Conservation (phyloP, 768 basidiomycete species). For the Chlorophyllum brunneum region DNA sequence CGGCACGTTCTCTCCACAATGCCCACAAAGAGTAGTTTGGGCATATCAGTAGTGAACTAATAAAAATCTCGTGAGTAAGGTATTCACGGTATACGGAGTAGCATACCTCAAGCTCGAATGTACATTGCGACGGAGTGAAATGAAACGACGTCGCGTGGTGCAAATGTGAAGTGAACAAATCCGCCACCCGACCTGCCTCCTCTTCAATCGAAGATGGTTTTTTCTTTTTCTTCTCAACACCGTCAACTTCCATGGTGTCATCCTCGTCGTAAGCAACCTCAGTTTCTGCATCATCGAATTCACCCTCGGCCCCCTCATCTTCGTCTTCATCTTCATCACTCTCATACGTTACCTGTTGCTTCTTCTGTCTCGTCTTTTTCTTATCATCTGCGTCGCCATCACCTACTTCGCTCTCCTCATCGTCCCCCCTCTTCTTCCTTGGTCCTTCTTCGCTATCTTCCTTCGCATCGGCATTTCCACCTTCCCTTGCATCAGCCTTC, state of each 20-base stretch:
- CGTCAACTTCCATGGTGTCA: constrained; percentile 29
- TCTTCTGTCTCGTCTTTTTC: constrained; percentile 67
- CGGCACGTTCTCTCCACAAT: constrained; percentile 87
- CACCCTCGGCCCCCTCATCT: constrained; percentile 40
- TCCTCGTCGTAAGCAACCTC: constrained; percentile 62
- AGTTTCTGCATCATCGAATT: constrained; percentile 53
- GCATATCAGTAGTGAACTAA: constrained; percentile 86
- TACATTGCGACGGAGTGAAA: constrained; percentile 64
- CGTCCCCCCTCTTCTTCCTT: constrained; percentile 41
- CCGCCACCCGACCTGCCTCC: constrained; percentile 39
- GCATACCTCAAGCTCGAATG: constrained; percentile 81
- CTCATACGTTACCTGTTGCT: constrained; percentile 76
- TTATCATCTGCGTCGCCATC: constrained; percentile 81
- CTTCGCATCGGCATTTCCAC: constrained; percentile 52
- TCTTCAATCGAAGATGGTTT: constrained; percentile 33
- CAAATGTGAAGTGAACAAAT: constrained; percentile 54
- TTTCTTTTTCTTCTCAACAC: constrained; percentile 18
- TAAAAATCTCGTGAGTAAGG: constrained; percentile 9
- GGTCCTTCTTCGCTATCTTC: constrained; percentile 41
- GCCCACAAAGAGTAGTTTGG: constrained; percentile 91
- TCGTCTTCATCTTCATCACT: constrained; percentile 61
- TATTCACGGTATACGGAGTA: neutral
- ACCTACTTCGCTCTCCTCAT: constrained; percentile 71
- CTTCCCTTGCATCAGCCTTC: constrained; percentile 38
- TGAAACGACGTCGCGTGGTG: constrained; percentile 68